These are phyloP conservation scores for Paradendryphiella salina DNA, from an alignment of 2,329 filamentous ascomycete species.

Conservation along the genomic window DNA sequence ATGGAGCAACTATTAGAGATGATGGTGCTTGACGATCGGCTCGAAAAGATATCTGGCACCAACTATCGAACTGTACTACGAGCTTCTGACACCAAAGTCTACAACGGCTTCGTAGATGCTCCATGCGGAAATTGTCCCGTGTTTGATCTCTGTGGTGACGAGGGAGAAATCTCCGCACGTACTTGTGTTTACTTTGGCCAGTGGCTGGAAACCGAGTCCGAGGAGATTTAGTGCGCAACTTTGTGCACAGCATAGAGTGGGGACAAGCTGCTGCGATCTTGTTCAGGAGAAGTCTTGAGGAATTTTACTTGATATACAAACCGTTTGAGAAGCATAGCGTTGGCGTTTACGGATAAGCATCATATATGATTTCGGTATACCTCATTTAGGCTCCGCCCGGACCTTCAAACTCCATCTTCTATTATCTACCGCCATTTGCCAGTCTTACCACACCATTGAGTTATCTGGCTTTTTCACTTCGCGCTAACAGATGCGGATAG, in stretches of 20 bases:
- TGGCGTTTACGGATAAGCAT: neutral
- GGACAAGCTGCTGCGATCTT: neutral
- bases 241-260: neutral
- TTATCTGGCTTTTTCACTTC: no score
- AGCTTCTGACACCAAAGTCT: conserved; percentile 50
- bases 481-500: no score
- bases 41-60: conserved; percentile 64
- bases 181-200: conserved; percentile 90
- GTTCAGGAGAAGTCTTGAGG: neutral
- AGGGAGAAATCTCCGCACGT: conserved; percentile 83
- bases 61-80: conserved; percentile 55
- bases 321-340: conserved; percentile 2
- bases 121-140: conserved; percentile 93
- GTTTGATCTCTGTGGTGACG: conserved; percentile 88
- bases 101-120: conserved; percentile 81
- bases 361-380: neutral
- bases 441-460: neutral
- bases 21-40: conserved; percentile 81
- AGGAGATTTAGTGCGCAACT: conserved; percentile 15
- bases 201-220: conserved; percentile 64
- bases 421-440: neutral
- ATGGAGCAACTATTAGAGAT: conserved; percentile 86
- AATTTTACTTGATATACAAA: neutral
- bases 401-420: neutral
- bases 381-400: neutral